Conservation (phyloP, 805 yeast species). For the Debaryomyces maramus region DNA sequence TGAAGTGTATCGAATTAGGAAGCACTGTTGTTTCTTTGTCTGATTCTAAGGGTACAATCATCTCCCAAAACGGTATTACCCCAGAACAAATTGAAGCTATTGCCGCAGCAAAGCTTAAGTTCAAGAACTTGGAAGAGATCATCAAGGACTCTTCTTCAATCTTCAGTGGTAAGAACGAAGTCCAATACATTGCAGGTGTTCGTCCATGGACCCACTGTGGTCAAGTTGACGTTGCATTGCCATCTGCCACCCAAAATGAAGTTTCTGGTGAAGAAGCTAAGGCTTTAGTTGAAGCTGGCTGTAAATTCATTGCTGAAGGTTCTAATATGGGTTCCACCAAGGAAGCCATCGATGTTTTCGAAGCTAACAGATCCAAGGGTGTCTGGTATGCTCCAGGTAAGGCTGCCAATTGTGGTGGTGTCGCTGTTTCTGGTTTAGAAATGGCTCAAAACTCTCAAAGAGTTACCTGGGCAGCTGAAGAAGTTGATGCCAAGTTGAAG, state of each 20-base stretch:
- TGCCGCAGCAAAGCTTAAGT: conserved; percentile 75
- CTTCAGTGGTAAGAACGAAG: conserved; percentile 52
- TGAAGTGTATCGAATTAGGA: conserved; percentile 95
- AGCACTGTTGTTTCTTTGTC: conserved; percentile 92
- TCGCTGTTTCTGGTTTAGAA: conserved; percentile 96
- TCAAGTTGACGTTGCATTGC: conserved; percentile 91
- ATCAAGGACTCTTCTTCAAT: conserved; percentile 51
- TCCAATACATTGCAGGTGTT: conserved; percentile 86
- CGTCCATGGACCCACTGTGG: conserved; percentile 97
- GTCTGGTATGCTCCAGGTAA: conserved; percentile 99
- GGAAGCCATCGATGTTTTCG: conserved; percentile 94
- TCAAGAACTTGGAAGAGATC: conserved; percentile 72
- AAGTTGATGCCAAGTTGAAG: conserved; percentile 89
- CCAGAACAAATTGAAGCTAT: conserved; percentile 75
- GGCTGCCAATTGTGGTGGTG: conserved; percentile 99
- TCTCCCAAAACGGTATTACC: conserved; percentile 79
- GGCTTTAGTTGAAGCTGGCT: conserved; percentile 89
- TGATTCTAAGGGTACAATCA: conserved; percentile 90
- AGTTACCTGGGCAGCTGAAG: conserved; percentile 85
- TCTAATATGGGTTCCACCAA: conserved; percentile 99
- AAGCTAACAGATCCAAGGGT: conserved; percentile 65
- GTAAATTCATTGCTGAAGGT: conserved; percentile 95
- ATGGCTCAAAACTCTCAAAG: conserved; percentile 99
- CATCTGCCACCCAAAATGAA: conserved; percentile 98
- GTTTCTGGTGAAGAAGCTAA: conserved; percentile 95